These are phyloP conservation scores for Suhomyces canberraensis DNA, from an alignment of 805 yeast genomes.

Conservation along the genomic window DNA sequence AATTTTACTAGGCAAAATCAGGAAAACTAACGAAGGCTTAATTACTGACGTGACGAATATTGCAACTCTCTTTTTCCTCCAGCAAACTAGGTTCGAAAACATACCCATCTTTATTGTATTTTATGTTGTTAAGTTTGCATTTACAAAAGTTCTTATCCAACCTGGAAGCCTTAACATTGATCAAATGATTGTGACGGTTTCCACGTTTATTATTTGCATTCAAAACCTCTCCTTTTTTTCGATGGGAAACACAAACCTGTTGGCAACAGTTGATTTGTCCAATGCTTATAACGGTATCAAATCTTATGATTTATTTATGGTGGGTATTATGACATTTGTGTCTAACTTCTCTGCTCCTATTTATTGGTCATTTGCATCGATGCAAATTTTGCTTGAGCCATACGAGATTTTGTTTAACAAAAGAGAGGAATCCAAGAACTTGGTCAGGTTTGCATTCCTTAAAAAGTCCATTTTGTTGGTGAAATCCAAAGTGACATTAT, in stretches of 20 bases:
- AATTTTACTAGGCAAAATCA: slow-evolving; percentile 20
- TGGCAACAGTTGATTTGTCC: slow-evolving; percentile 85
- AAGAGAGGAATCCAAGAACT: slow-evolving; percentile 8
- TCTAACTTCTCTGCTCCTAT: slow-evolving; percentile 87
- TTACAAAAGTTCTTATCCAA: slow-evolving; percentile 13
- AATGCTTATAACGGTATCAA: slow-evolving; percentile 89
- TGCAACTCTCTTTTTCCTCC: slow-evolving; percentile 43
- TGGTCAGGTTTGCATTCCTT: slow-evolving; percentile 16
- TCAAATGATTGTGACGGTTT: slow-evolving; percentile 18
- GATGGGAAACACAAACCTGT: slow-evolving; percentile 86
- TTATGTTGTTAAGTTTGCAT: slow-evolving; percentile 21
- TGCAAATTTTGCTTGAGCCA: slow-evolving; percentile 39
- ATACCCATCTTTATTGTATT: slow-evolving; percentile 53
- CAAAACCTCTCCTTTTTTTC: slow-evolving; percentile 82
- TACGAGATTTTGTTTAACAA: slow-evolving; percentile 14
- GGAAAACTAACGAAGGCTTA: slow-evolving; percentile 22
- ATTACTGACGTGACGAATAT: slow-evolving; percentile 35
- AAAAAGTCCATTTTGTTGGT: slow-evolving; percentile 36
- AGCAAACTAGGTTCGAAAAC: slow-evolving; percentile 52
- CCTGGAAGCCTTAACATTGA: slow-evolving; percentile 13
- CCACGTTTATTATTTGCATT: slow-evolving; percentile 46
- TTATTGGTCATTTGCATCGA: slow-evolving; percentile 64
- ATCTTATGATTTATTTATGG: slow-evolving; percentile 63
- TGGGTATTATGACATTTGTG: slow-evolving; percentile 74
- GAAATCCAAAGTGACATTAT: slow-evolving; percentile 35